phyloP scores from a whole-genome alignment of 495 filamentous ascomycete species.

The Aspergillus asperescens region DNA sequence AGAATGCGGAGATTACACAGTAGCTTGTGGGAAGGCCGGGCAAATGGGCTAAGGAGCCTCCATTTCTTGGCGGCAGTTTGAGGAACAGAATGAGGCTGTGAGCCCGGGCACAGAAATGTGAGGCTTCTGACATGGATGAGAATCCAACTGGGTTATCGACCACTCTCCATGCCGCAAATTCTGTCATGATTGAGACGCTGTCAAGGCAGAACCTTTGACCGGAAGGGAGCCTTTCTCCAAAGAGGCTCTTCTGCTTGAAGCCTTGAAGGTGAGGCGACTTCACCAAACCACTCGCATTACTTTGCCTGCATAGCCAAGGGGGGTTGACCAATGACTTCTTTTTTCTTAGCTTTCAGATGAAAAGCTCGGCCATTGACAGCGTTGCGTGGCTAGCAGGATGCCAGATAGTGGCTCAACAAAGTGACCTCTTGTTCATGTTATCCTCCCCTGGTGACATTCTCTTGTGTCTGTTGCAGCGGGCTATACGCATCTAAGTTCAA shows the following conservation, averaged over 20 bases:
- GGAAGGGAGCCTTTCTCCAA: not conserved
- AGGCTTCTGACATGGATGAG: constrained; percentile 12
- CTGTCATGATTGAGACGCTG: too few species aligned
- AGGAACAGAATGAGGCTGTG: constrained; percentile 2
- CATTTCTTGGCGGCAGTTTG: not conserved
- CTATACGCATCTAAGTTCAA: not conserved
- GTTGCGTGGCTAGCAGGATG: not conserved
- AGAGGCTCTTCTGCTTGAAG: constrained; percentile 2
- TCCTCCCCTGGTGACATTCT: too few species aligned
- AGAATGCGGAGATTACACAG: not conserved
- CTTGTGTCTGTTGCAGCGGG: not conserved
- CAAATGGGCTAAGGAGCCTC: constrained; percentile 7
- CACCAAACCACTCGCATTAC: constrained; percentile 5
- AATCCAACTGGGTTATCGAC: too few species aligned
- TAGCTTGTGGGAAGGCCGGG: not conserved
- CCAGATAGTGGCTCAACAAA: not conserved
- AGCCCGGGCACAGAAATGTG: constrained; percentile 12
- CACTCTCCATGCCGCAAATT: not conserved
- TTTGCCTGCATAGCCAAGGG: not conserved
- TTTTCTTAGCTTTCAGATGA: not conserved
- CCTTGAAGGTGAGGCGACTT: constrained; percentile 4
- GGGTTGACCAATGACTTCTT: not conserved
- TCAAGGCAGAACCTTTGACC: constrained; percentile 3
- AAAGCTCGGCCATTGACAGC: not conserved
- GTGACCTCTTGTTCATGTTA: too few species aligned